phyloP scores from a whole-genome alignment of 2,329 filamentous ascomycete genomes.

The Aspergillus fumigatus region DNA sequence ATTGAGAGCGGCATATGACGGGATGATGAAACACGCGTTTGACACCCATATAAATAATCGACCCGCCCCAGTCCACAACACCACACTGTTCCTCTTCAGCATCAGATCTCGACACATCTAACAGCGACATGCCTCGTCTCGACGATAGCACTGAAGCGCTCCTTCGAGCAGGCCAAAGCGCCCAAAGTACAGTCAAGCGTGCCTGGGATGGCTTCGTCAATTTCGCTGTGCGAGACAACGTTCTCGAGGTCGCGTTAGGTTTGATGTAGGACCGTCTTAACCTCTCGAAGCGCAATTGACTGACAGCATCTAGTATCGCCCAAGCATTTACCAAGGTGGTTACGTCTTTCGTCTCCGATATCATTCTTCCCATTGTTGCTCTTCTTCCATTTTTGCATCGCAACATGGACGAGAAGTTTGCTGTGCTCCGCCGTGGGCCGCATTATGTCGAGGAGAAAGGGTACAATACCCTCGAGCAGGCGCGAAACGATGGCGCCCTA shows the following conservation, averaged over 20 bases:
- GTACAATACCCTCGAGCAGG: constrained; percentile 68
- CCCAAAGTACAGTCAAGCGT: constrained; percentile 44
- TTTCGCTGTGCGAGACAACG: constrained; percentile 70
- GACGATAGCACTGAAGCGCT: constrained; percentile 27
- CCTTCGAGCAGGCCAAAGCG: constrained; percentile 35
- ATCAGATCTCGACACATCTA: background rate
- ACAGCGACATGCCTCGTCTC: constrained; percentile 22
- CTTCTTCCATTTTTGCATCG: constrained; percentile 64
- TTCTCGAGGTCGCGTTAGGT: constrained; percentile 70
- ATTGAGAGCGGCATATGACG: background rate
- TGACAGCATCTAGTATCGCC: constrained; percentile 48
- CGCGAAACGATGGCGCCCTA: constrained; percentile 65
- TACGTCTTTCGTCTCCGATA: constrained; percentile 66
- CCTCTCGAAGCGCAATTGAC: background rate
- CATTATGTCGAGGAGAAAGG: constrained; percentile 48
- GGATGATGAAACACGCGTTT: background rate
- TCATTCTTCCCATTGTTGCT: constrained; percentile 65
- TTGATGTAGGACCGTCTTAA: constrained; percentile 55
- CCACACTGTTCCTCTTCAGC: background rate
- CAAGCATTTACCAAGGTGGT: constrained; percentile 67
- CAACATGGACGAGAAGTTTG: constrained; percentile 72
- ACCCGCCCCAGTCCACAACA: background rate
- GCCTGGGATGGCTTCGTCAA: constrained; percentile 63
- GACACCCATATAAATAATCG: background rate
- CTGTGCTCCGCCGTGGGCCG: constrained; percentile 57